Evolutionary conservation across 768 basidiomycete genomes (phyloP), one percentile per base, ranked within the genome.

Genomic region (Boletus reticuloceps): DNA sequence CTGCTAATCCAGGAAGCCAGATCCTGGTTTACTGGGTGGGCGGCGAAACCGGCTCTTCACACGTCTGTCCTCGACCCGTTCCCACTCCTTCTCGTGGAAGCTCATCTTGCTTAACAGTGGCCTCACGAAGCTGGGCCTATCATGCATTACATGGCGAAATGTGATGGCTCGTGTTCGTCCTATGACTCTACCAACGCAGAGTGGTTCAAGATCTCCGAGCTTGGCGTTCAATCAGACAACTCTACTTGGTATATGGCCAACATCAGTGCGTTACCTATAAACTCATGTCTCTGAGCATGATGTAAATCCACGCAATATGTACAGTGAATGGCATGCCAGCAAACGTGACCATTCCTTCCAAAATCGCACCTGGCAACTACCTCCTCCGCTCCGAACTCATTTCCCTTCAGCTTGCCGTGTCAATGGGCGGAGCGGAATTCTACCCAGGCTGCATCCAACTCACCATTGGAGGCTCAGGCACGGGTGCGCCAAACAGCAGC

Each of bases 341-440:
- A 1, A 73, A 62, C 13, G 72, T 80, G 6, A 75, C 71, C 2
- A 67, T 86, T 48, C 84, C 84, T 11, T 53, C 63, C 16, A 78
- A 74, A 51, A 71, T 93, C 48, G 77, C 81, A 0, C 68, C 86
- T 1, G 90, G 90, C 2, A 76, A 84, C 62, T 93, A 91, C 66
- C 75, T 92, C 45, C 68, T 91, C 61, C 87, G 90, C 7, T 82
- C 89, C 68, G 90, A 92, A 54, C 80, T 92, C 66, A 84, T 92
- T 67, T 82, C 86, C 10, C 82, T 92, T 16, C 90, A 92, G 59
- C 76, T 82, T 36, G 89, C 77, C n/a, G 71, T 69, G 31, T 58
- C 66, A 2, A 7, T 55, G 6, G 83, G 84, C 6, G 87, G 87
- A 16, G 89, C 88, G 2, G 70, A 71, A 55, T 73, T 71, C 50